phyloP scores from a whole-genome alignment of 306 rosid genomes.

The Malus orientalis region DNA sequence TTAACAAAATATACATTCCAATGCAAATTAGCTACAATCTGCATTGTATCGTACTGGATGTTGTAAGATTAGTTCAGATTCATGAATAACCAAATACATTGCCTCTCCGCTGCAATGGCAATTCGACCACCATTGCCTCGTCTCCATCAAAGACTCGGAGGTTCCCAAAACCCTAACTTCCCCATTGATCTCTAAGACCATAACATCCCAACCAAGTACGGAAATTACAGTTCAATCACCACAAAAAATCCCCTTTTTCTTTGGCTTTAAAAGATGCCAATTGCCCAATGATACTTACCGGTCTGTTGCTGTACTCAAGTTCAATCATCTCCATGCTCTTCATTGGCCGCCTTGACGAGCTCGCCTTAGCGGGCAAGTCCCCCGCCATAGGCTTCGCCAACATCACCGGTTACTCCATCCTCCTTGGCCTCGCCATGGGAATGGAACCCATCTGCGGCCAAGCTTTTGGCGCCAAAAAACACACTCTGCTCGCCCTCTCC shows the following conservation, averaged over 20 bases:
- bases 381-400: constrained; percentile 69
- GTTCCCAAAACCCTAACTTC: constrained; percentile 1
- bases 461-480: constrained; percentile 73
- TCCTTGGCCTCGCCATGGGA: constrained; percentile 82
- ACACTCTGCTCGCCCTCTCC: constrained; percentile 50
- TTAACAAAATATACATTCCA: not conserved
- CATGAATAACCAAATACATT: too few relatives aligned
- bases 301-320: constrained; percentile 60
- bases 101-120: constrained; percentile 8
- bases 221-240: not conserved
- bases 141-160: not conserved
- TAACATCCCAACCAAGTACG: not conserved
- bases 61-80: too few relatives aligned
- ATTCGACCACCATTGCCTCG: constrained; percentile 1
- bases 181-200: not conserved
- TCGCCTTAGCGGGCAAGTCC: constrained; percentile 77
- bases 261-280: constrained; percentile 37
- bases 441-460: constrained; percentile 90
- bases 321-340: constrained; percentile 82
- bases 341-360: constrained; percentile 70
- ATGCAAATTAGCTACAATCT: not conserved
- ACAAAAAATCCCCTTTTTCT: constrained; percentile 12
- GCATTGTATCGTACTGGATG: too few relatives aligned
- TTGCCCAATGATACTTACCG: constrained; percentile 62
- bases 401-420: constrained; percentile 89